Evolutionary conservation across 352 stramenopile species (phyloP), one percentile per base, ranked within the genome.

Genomic region (Globisporangium paroecandrum): DNA sequence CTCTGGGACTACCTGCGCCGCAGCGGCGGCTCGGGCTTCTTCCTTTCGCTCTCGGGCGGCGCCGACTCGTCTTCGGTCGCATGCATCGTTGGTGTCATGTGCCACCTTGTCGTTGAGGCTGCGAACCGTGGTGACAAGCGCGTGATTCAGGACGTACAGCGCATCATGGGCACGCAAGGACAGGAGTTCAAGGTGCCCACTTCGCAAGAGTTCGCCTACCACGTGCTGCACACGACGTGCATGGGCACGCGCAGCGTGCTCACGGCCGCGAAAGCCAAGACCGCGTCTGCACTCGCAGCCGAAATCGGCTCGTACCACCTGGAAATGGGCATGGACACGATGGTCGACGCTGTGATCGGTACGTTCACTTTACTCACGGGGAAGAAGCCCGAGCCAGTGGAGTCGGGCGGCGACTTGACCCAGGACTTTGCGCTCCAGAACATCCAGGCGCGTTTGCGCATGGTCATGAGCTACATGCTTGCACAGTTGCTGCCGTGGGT

Each of bases 371-470:
- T 92, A 27, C 66, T 96, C 8, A 93, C 88, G 4, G 95, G 93
- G 51, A 97, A 97, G 69, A 97, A 82, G 24, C 97, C 97, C 22
- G 74, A 85, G 32, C 99, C 97, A 70, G 53, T 91, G 38, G 90
- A 82, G 22, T 76, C 87, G 15, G 97, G 97, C 32, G 97, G 97
- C 25, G 97, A 87, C 8, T 72, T 95, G 49, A 79, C 91, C 18
- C 90, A 99, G 77, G 97, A 99, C 70, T 69, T 99, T 34, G 98
- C 98, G 32, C 84, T 99, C 1, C 98, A 99, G 80, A 99, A 99
- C 76, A 99, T 99, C 73, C 98, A 99, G 75, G 97, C 97, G 6
- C 87, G 98, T 24, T 71, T 99, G 38, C 90, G 98, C 58, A 99
- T 99, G 98, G 97, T 99, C 25, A 97, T 98, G 74, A 87, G 96